phyloP scores from a whole-genome alignment of 768 basidiomycete genomes.

The Mycena pura region DNA sequence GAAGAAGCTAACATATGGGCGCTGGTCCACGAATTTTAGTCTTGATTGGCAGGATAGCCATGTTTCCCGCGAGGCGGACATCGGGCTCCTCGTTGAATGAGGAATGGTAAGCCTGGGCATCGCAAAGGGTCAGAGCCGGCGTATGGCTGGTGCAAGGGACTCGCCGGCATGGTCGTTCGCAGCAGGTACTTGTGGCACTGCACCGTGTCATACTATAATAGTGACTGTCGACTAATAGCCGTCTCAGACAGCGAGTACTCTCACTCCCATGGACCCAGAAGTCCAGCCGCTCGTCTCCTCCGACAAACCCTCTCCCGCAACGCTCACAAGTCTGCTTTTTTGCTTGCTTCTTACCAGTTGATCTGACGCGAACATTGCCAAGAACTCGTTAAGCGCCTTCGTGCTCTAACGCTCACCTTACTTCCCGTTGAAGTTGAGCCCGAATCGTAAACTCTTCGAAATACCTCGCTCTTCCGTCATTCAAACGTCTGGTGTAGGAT shows the following conservation, averaged over 20 bases:
- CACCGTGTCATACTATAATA: neutral
- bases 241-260: neutral
- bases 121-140: neutral
- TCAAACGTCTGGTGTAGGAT: constrained; percentile 44
- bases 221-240: constrained; percentile 14
- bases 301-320: constrained; percentile 68
- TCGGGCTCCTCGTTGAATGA: constrained; percentile 87
- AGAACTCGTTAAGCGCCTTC: constrained; percentile 81
- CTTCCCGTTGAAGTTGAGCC: constrained; percentile 84
- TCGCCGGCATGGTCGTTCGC: constrained; percentile 56
- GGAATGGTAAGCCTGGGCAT: constrained; percentile 90
- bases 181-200: constrained; percentile 31
- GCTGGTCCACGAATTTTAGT: constrained; percentile 94
- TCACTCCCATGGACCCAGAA: constrained; percentile 45
- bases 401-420: constrained; percentile 74
- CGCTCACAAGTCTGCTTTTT: constrained; percentile 69
- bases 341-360: neutral
- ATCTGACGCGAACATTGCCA: constrained; percentile 1
- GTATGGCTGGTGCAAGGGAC: constrained; percentile 34
- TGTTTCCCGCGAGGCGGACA: constrained; percentile 86
- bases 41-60: constrained; percentile 88
- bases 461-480: too few species aligned
- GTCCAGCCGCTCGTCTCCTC: constrained; percentile 57
- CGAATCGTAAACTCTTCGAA: constrained; percentile 25
- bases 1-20: constrained; percentile 62